Evolutionary conservation across 495 filamentous ascomycete species (phyloP).

Genomic region (Xylaria bambusicola): DNA sequence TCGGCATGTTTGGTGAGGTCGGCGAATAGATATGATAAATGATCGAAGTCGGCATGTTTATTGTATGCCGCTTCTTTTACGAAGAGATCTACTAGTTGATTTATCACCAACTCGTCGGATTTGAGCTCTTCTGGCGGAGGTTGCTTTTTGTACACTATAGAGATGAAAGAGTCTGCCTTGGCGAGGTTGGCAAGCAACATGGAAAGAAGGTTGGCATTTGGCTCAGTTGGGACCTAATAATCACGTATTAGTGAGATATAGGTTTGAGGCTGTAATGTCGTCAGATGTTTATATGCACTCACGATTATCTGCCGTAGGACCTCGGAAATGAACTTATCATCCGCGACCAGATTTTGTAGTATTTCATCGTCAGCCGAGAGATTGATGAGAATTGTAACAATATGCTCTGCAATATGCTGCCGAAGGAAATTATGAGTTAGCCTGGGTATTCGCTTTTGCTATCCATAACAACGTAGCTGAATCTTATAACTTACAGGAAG

Average conservation of each 20-base stretch:
- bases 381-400: constrained; percentile 91
- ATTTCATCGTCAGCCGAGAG: constrained; percentile 77
- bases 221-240: constrained; percentile 51
- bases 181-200: constrained; percentile 93
- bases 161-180: constrained; percentile 72
- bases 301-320: constrained; percentile 74
- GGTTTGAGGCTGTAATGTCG: background rate
- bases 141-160: constrained; percentile 65
- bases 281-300: constrained; percentile 46
- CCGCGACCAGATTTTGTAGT: constrained; percentile 67
- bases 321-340: constrained; percentile 78
- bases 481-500: constrained; percentile 59
- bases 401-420: constrained; percentile 87
- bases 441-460: background rate
- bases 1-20: constrained; percentile 79
- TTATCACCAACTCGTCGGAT: constrained; percentile 73
- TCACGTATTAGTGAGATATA: constrained; percentile 17
- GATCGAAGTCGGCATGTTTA: constrained; percentile 84
- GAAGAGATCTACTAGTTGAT: constrained; percentile 93
- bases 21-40: constrained; percentile 89
- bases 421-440: background rate
- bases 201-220: constrained; percentile 78
- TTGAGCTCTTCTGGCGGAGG: constrained; percentile 58
- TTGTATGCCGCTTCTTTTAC: constrained; percentile 85
- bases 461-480: background rate